Evolutionary conservation across 176 grass and related monocot species (phyloP).

Genomic region (Guadua angustifolia): DNA sequence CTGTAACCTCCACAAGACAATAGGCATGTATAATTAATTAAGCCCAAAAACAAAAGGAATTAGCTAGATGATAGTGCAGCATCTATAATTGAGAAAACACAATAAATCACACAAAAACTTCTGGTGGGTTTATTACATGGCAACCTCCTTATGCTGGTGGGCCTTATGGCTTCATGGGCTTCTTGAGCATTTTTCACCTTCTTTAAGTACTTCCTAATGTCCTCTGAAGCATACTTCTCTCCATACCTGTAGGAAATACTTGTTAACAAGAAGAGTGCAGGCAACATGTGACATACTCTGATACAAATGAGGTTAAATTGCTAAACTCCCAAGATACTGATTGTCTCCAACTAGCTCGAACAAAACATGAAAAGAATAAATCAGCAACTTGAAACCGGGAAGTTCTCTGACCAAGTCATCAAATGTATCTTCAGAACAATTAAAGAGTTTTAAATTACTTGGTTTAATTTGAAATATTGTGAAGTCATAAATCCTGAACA

Average conservation of each 20-base stretch:
- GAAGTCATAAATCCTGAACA: constrained; percentile 18
- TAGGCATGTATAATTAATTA: not conserved
- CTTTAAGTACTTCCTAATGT: constrained; percentile 69
- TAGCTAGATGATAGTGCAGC: constrained; percentile 15
- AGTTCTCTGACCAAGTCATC: constrained; percentile 21
- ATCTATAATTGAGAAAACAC: constrained; percentile 13
- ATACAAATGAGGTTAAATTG: constrained; percentile 14
- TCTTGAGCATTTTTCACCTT: constrained; percentile 99
- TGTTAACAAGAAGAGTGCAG: constrained; percentile 36
- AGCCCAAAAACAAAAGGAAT: not conserved
- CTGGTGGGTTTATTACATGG: constrained; percentile 77
- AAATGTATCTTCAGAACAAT: constrained; percentile 26
- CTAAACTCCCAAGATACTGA: constrained; percentile 25
- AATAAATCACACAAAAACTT: constrained; percentile 18
- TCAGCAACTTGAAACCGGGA: constrained; percentile 27
- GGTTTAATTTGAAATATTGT: constrained; percentile 18
- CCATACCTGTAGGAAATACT: constrained; percentile 70
- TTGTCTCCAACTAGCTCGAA: constrained; percentile 25
- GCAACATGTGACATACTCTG: constrained; percentile 7
- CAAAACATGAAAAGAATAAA: constrained; percentile 10
- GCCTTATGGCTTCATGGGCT: constrained; percentile 98
- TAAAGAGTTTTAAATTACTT: not conserved
- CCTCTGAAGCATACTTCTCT: constrained; percentile 64
- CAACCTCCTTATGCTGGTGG: constrained; percentile 86
- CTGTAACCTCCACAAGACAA: constrained; percentile 3